phyloP scores from a whole-genome alignment of 106 monocot species.

The Dioscorea dumetorum region DNA sequence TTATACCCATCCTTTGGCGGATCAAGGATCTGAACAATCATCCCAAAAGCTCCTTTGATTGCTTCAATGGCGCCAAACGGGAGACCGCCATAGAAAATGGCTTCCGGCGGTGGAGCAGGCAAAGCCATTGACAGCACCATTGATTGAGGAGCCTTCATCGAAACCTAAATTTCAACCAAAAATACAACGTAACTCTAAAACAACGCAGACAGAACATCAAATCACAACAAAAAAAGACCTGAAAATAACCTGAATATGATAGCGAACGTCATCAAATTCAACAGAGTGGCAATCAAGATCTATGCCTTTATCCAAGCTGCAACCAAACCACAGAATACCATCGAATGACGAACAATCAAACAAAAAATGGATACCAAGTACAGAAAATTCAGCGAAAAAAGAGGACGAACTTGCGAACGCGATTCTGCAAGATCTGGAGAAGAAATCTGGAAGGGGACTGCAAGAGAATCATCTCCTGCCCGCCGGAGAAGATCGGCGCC shows the following conservation, averaged over 20 bases:
- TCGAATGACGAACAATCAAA: not conserved
- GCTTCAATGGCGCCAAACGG: slow-evolving; percentile 91
- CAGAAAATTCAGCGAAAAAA: not conserved
- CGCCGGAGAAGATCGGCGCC: slow-evolving; percentile 6
- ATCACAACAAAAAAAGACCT: not conserved
- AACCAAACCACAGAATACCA: slow-evolving; percentile 3
- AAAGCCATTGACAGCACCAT: slow-evolving; percentile 77
- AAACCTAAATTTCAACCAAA: slow-evolving; percentile 50
- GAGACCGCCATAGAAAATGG: slow-evolving; percentile 53
- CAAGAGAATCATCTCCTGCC: slow-evolving; percentile 68
- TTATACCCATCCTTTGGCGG: slow-evolving; percentile 98
- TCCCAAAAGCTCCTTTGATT: slow-evolving; percentile 76
- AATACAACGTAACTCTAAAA: not conserved
- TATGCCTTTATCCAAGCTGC: slow-evolving; percentile 64
- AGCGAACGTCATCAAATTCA: slow-evolving; percentile 96
- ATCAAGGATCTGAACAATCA: slow-evolving; percentile 74
- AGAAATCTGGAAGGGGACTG: slow-evolving; percentile 87
- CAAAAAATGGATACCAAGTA: not conserved
- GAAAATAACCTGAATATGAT: slow-evolving; percentile 78
- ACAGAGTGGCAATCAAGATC: slow-evolving; percentile 97
- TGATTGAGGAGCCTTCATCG: slow-evolving; percentile 62
- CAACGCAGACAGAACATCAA: not conserved
- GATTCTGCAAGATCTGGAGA: slow-evolving; percentile 68
- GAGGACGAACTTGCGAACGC: slow-evolving; percentile 39
- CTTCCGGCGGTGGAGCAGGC: slow-evolving; percentile 73